Conservation (phyloP, 768 basidiomycete genomes). For the Thelephora ganbajun region DNA sequence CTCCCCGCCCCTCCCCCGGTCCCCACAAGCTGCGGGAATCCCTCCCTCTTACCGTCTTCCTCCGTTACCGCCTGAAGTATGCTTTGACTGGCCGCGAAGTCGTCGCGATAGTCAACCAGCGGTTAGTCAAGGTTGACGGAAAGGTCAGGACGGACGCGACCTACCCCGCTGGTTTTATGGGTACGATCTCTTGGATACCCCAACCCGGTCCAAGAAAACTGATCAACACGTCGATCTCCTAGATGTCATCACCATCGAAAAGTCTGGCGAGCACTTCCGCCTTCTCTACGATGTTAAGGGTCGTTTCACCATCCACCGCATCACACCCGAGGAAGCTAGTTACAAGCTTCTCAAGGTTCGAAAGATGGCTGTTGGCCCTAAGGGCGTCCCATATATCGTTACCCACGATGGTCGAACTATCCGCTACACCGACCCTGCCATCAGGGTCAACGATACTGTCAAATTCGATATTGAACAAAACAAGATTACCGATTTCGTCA, state of each 20-base stretch:
- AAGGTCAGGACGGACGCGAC: constrained; percentile 98
- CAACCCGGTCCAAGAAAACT: neutral
- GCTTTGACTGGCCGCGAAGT: constrained; percentile 96
- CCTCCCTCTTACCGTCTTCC: constrained; percentile 92
- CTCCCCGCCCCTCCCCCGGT: constrained; percentile 93
- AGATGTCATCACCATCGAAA: constrained; percentile 97
- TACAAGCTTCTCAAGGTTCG: constrained; percentile 96
- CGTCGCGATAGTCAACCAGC: constrained; percentile 86
- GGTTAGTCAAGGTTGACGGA: constrained; percentile 94
- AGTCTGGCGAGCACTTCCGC: constrained; percentile 99
- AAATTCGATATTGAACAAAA: constrained; percentile 92
- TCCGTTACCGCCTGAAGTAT: constrained; percentile 98
- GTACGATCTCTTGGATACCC: constrained; percentile 29
- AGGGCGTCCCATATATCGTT: constrained; percentile 93
- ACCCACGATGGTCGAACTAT: constrained; percentile 99
- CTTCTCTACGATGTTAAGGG: constrained; percentile 99
- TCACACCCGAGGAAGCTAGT: constrained; percentile 90
- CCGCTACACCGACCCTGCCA: constrained; percentile 93
- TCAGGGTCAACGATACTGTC: constrained; percentile 94
- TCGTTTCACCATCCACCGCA: constrained; percentile 98
- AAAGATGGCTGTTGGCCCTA: constrained; percentile 80
- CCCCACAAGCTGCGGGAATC: constrained; percentile 99
- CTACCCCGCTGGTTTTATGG: constrained; percentile 96
- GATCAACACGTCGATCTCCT: constrained; percentile 1
- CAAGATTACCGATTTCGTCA: constrained; percentile 87